Evolutionary conservation across 176 grass and related monocot species (phyloP), one percentile per base, ranked within the genome.

Genomic region (Bothriochloa decipiens): DNA sequence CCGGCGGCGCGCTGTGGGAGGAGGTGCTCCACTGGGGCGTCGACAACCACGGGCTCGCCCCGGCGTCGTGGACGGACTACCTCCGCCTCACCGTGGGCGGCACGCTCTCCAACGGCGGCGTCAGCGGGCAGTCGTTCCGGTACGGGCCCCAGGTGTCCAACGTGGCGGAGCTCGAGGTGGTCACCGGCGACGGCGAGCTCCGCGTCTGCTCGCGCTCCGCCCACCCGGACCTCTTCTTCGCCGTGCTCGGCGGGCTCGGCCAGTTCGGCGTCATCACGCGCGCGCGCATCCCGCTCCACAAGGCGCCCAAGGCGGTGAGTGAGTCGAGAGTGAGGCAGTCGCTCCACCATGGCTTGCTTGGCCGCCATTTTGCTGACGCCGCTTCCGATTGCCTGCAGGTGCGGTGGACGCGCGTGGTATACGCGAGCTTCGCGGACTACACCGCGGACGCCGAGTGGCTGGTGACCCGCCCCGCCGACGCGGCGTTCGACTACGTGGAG

Each of bases 241-340:
- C 91, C 6, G 91, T 91, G 46, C 93, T 99, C 16, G 96, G 96
- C 23, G 96, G 96, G 22, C 91, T 99, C n/a, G 96, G 96, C 33
- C 96, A 98, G 89, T 98, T 98, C 74, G 96, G 89, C 53, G 75
- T 98, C 79, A 96, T 98, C 87, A 98, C 96, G 17, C 93, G 96
- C 63, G 96, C 93, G 0, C 81, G 90, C 62, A 90, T 99, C 88
- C 93, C 90, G 13, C 91, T 96, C 45, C 85, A 57, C 79, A 82
- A 41, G 0, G 93, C 96, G 20, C 96, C 93, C 3, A 66, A 55
- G 50, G 87, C 78, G 95, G 95, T 94, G 79, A 52, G 23, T 45
- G 11, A 14, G 13, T 9, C 0, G 4, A 2, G 35, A 4, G 4
- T 35, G 35, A 46, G 11, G 43, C 3, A 3, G 11, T 13, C 11